Conservation (phyloP, 2,329 filamentous ascomycete genomes). For the Fusarium nanum region DNA sequence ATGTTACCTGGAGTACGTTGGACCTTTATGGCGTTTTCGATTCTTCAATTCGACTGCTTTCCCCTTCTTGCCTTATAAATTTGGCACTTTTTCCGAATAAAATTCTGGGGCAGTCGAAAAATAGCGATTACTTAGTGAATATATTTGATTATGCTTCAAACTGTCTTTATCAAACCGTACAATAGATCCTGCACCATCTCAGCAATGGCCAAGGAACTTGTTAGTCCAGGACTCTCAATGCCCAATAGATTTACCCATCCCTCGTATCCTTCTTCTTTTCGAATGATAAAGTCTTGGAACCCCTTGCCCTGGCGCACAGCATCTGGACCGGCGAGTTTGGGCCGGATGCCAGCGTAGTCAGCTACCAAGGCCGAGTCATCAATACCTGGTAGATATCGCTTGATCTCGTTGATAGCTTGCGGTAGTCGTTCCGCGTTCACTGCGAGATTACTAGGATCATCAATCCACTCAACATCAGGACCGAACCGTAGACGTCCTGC, state of each 20-base stretch:
- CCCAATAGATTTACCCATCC: conserved; percentile 92
- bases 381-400: conserved; percentile 80
- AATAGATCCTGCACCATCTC: conserved; percentile 73
- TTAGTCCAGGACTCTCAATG: conserved; percentile 93
- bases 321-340: conserved; percentile 75
- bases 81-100: conserved; percentile 11
- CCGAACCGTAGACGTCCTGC: conserved; percentile 88
- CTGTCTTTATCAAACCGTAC: conserved; percentile 51
- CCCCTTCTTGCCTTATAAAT: conserved; percentile 28
- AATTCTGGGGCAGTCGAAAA: neutral
- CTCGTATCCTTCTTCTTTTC: conserved; percentile 78
- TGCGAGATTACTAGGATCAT: conserved; percentile 74
- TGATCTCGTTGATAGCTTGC: conserved; percentile 79
- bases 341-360: conserved; percentile 92
- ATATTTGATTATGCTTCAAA: neutral
- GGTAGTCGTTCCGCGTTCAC: conserved; percentile 72
- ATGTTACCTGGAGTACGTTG: conserved; percentile 39
- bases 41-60: conserved; percentile 11
- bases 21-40: conserved; percentile 30
- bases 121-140: neutral
- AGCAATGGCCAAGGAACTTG: conserved; percentile 85
- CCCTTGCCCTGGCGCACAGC: conserved; percentile 72
- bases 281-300: conserved; percentile 87
- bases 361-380: conserved; percentile 73
- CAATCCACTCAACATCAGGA: conserved; percentile 94